Conservation (phyloP, 129 eudicot genomes). For the Centaurea solstitialis region DNA sequence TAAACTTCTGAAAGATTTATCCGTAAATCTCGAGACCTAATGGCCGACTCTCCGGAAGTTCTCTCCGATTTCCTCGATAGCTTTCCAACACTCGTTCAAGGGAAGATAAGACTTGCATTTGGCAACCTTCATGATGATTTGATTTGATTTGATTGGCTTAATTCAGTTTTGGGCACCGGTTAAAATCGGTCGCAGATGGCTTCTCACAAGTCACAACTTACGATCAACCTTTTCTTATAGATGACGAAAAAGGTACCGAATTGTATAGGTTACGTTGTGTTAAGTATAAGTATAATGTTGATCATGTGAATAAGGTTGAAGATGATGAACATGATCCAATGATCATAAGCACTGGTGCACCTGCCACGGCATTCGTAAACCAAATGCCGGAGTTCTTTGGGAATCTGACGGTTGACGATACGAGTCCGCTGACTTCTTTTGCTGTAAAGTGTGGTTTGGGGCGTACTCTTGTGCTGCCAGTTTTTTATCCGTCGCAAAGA, state of each 20-base stretch:
- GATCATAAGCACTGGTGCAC: not conserved
- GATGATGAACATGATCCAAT: not conserved
- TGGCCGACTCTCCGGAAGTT: not conserved
- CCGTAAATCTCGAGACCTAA: no score
- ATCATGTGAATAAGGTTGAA: not conserved
- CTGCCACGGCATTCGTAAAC: not conserved
- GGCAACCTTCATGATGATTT: not conserved
- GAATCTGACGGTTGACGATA: not conserved
- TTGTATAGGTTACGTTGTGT: not conserved
- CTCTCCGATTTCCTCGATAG: not conserved
- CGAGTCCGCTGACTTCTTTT: not conserved
- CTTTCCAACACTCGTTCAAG: not conserved
- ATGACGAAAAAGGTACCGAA: no score
- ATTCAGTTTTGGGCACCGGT: conserved; percentile 27
- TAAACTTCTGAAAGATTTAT: no score
- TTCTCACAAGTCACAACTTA: conserved; percentile 23
- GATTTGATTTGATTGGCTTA: not conserved
- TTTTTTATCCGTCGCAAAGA: conserved; percentile 9
- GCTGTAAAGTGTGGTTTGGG: not conserved
- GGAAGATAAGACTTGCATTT: not conserved
- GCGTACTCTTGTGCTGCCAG: not conserved
- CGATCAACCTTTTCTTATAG: conserved; percentile 11
- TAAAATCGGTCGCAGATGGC: not conserved
- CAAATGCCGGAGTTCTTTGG: not conserved
- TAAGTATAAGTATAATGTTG: not conserved